A percentile compares a stretch with the other conserved stretches of the same genome.
Evolutionary conservation across 495 filamentous ascomycete species (phyloP).

Genomic region (Xylaria castorea): DNA sequence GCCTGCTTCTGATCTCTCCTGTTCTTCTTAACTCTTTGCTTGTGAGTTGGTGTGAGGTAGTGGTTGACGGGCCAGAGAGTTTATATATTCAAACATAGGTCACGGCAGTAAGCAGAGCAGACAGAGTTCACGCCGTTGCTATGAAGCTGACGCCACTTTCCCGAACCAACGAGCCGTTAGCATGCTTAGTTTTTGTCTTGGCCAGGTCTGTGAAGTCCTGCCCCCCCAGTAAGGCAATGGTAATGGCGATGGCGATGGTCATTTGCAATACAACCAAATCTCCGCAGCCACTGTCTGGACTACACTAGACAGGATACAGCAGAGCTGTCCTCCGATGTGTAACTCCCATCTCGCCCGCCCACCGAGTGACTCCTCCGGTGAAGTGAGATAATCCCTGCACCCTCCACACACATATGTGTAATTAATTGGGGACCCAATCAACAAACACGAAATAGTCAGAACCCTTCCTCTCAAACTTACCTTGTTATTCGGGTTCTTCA

Average conservation of each 20-base stretch:
- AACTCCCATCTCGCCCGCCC: neutral
- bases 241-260: neutral
- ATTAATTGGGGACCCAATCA: neutral
- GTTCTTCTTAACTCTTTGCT: neutral
- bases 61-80: neutral
- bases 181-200: neutral
- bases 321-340: neutral
- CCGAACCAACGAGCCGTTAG: neutral
- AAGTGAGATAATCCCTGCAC: neutral
- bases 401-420: neutral
- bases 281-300: neutral
- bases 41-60: neutral
- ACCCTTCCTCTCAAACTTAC: neutral
- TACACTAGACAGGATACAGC: neutral
- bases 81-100: neutral
- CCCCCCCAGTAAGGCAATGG: neutral
- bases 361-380: conserved; percentile 18
- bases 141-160: conserved; percentile 4
- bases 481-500: neutral
- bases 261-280: neutral
- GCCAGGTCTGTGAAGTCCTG: neutral
- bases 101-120: neutral
- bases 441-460: neutral
- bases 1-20: neutral
- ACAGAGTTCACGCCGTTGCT: neutral